phyloP scores from a whole-genome alignment of 805 yeast species.

The Sporopachydermia lactativora region DNA sequence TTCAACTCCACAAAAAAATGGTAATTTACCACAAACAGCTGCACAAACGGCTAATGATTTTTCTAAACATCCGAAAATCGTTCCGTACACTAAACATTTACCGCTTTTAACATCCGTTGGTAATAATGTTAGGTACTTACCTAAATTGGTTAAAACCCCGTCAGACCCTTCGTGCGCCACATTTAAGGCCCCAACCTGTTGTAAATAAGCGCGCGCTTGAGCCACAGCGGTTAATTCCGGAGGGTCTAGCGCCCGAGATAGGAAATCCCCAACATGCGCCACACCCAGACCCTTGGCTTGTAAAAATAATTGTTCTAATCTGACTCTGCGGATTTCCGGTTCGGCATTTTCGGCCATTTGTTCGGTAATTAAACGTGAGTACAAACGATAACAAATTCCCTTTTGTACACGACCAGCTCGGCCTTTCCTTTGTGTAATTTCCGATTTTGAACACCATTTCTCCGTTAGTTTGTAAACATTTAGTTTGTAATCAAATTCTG shows the following conservation, averaged over 20 bases:
- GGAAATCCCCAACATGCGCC: slow-evolving; percentile 50
- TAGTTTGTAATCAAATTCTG: slow-evolving; percentile 51
- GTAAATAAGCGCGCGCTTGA: slow-evolving; percentile 36
- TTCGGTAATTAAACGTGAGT: slow-evolving; percentile 45
- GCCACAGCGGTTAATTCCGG: slow-evolving; percentile 44
- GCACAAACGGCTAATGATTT: slow-evolving; percentile 72
- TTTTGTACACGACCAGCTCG: slow-evolving; percentile 92
- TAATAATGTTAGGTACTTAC: slow-evolving; percentile 61
- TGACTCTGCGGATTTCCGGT: slow-evolving; percentile 80
- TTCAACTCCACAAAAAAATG: slow-evolving; percentile 52
- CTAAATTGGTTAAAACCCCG: slow-evolving; percentile 55
- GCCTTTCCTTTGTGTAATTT: slow-evolving; percentile 83
- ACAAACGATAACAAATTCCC: slow-evolving; percentile 75
- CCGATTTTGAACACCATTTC: slow-evolving; percentile 82
- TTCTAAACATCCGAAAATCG: slow-evolving; percentile 73
- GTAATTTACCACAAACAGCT: slow-evolving; percentile 56
- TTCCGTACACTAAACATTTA: slow-evolving; percentile 63
- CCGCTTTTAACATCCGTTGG: slow-evolving; percentile 83
- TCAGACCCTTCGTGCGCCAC: slow-evolving; percentile 22
- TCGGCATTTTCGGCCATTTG: slow-evolving; percentile 59
- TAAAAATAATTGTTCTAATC: slow-evolving; percentile 70
- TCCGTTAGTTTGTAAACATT: slow-evolving; percentile 65
- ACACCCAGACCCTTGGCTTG: slow-evolving; percentile 86
- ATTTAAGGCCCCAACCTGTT: slow-evolving; percentile 60
- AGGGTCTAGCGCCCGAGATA: slow-evolving; percentile 68